phyloP scores from a whole-genome alignment of 345 rosid genomes.

The Rhizophora mangle region DNA sequence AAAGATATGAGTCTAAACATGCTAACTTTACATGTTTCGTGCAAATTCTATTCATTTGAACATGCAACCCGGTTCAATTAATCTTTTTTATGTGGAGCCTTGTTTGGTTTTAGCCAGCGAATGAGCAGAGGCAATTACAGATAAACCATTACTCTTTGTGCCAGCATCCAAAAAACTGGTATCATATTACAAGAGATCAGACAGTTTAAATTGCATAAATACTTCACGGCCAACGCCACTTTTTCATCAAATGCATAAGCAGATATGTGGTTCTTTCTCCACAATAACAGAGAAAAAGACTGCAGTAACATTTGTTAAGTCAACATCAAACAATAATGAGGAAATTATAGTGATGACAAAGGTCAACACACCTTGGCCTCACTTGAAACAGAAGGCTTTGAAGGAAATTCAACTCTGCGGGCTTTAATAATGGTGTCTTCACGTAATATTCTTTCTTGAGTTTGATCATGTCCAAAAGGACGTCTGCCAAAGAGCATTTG shows the following conservation, averaged over 20 bases:
- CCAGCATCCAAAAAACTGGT: not conserved
- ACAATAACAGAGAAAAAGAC: not conserved
- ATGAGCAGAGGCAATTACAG: not conserved
- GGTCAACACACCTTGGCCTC: conserved; percentile 81
- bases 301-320: no score
- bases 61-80: no score
- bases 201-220: not conserved
- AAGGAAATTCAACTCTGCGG: conserved; percentile 88
- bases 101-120: not conserved
- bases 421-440: conserved; percentile 98
- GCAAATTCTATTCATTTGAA: not conserved
- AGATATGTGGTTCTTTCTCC: no score
- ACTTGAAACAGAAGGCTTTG: conserved; percentile 81
- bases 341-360: not conserved
- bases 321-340: no score
- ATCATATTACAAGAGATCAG: no score
- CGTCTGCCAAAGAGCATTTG: conserved; percentile 94
- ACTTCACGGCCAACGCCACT: no score
- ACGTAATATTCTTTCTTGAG: conserved; percentile 87
- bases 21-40: no score
- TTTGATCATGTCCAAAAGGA: conserved; percentile 98
- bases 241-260: no score
- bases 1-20: no score
- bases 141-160: not conserved
- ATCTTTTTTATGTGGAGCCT: not conserved